Evolutionary conservation across 192 early-diverging fungal species (phyloP), one percentile per base, ranked within the genome.

Genomic region (Gamsiella multidivaricata): DNA sequence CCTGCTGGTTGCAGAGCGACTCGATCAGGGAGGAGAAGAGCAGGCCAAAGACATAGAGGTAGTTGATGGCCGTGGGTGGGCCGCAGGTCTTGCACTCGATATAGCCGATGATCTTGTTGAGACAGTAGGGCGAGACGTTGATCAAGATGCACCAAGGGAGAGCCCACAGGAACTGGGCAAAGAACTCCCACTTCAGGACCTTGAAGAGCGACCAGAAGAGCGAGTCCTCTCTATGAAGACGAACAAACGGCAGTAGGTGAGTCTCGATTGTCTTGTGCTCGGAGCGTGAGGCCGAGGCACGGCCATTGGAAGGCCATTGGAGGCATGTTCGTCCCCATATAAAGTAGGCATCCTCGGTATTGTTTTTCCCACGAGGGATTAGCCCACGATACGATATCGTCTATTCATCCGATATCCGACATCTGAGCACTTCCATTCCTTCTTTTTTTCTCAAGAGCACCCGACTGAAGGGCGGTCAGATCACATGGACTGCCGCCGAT

Each of bases 31-130:
- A 76, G 6, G 82, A 81, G 32, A 89, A 32, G 45, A 91, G 81
- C 31, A 94, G 58, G 28, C 87, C 88, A 33, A 89, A 78, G 0
- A 88, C 88, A 49, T 86, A 91, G 31, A 88, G 54, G 43, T 86
- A 94, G 2, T 78, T 49, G 47, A 39, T 46, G 47, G 14, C 8
- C 37, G 74, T 69, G 20, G 74, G 74, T 25, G 65, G 53, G 10
- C 74, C 74, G 23, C 74, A 78, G 47, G 43, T 47, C 37, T 43
- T 57, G 74, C 74, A 78, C 49, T 78, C 74, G 36, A 78, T 64
- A 39, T 69, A 78, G n/a, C 57, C n/a, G 47, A 78, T 69, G 61
- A 78, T 76, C 46, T 62, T 61, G 64, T 76, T 76, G 73, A 76
- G 73, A 41, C 73, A 76, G 46, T 55, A 76, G 10, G 73, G 73